Evolutionary conservation across 495 filamentous ascomycete species (phyloP).

Genomic region (Tetracladium marchalianum): DNA sequence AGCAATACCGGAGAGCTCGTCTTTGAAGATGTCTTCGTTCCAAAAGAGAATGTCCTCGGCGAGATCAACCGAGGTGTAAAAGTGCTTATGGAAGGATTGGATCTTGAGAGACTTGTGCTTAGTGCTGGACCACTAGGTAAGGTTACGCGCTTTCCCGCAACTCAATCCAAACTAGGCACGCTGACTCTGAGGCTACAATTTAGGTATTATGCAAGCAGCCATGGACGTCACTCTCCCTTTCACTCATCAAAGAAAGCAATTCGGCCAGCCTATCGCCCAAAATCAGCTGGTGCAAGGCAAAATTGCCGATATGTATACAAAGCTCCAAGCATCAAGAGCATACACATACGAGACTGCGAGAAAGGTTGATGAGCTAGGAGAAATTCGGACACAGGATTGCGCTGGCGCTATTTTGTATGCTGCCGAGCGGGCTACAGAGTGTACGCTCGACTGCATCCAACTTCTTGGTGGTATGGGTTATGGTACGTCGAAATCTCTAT

Average conservation of each 20-base stretch:
- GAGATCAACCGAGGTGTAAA: conserved; percentile 70
- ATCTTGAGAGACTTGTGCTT: conserved; percentile 87
- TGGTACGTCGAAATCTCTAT: conserved; percentile 9
- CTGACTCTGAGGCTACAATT: conserved; percentile 32
- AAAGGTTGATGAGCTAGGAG: conserved; percentile 60
- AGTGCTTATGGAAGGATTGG: conserved; percentile 92
- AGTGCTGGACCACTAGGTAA: conserved; percentile 67
- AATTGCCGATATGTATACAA: conserved; percentile 95
- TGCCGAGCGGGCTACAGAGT: conserved; percentile 86
- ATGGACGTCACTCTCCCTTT: conserved; percentile 85
- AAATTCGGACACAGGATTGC: conserved; percentile 79
- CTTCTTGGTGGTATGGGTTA: conserved; percentile 94
- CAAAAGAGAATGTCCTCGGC: conserved; percentile 71
- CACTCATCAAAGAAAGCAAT: conserved; percentile 82
- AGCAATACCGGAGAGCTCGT: conserved; percentile 93
- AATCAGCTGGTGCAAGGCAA: conserved; percentile 93
- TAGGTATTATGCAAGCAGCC: conserved; percentile 79
- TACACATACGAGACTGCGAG: conserved; percentile 76
- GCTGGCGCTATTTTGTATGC: conserved; percentile 92
- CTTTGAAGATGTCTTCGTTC: conserved; percentile 90
- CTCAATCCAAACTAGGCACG: too few species aligned
- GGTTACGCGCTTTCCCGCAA: too few species aligned
- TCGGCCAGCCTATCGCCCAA: conserved; percentile 76
- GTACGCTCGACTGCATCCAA: conserved; percentile 84
- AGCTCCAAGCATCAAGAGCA: conserved; percentile 67